Base-by-base conservation (phyloP, 1,284 basidiomycete genomes). In the Microbotryomycetes sp. region DNA sequence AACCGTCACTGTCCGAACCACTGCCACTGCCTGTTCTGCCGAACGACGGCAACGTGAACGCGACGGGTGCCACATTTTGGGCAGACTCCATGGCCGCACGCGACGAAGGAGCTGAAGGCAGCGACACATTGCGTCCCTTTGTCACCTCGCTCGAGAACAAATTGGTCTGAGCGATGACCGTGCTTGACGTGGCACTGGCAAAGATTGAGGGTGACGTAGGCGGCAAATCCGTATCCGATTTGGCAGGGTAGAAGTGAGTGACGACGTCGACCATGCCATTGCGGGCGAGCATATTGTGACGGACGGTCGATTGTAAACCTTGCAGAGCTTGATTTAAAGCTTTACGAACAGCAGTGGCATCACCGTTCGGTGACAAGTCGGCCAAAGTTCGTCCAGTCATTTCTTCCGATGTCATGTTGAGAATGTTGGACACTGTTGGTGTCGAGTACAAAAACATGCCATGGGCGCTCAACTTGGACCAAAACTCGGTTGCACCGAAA, bases 391-490 rank as follows among this genome's bases (percentile, higher is more conserved):
- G 55, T 28, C 60, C 68, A 29, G 49, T 52, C 19, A 70, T 45
- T 14, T 62, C 54, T 9, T 64, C 63, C 14, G 58, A 26, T 14
- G 51, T 46, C 26, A 63, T 56, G 4, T 68, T 71, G 48, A 73
- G 57, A 19, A 72, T 59, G 36, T 56, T 58, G 12, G 63, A 42
- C 6, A 68, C 65, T 2, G 62, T 42, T 31, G 67, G 61, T 6
- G 72, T 72, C 46, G 69, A 59, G 48, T 69, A 62, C 36, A 73
- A 64, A 54, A 67, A 63, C 64, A 72, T 67, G 31, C 71, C 72
- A 45, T 70, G 62, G 42, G 61, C 31, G 54, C 63, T 67, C 29
- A 71, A 23, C 60, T 73, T 73, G 36, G 60, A 60, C 71, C 70
- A 73, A 49, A 64, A 73, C 56, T 73, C 72, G 49, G 58, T 49